A percentile compares a stretch with the other conserved stretches of the same genome.
phyloP scores from a whole-genome alignment of 768 basidiomycete species.

The Sarcodon aspratus region DNA sequence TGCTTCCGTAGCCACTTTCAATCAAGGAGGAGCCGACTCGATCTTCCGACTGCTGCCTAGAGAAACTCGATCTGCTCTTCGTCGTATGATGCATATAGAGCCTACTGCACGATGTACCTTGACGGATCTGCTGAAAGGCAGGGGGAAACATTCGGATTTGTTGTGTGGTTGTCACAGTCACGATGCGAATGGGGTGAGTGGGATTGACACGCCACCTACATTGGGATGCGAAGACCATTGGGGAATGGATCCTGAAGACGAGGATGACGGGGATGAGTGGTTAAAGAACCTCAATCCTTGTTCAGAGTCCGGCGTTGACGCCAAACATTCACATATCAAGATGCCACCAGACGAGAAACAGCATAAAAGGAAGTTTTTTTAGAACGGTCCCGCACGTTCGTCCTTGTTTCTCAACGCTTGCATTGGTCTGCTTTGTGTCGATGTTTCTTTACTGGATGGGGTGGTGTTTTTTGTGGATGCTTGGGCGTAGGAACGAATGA shows the following conservation, averaged over 20 bases:
- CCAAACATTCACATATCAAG: constrained; percentile 63
- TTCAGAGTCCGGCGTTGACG: constrained; percentile 31
- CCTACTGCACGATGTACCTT: constrained; percentile 84
- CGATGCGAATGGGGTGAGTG: constrained; percentile 9
- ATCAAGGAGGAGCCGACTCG: constrained; percentile 72
- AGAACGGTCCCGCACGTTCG: constrained; percentile 6
- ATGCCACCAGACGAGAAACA: constrained; percentile 64
- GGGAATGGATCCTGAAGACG: constrained; percentile 50
- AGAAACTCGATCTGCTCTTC: constrained; percentile 80
- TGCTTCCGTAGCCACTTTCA: constrained; percentile 48
- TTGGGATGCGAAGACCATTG: constrained; percentile 44
- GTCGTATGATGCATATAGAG: constrained; percentile 91
- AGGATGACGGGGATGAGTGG: constrained; percentile 86
- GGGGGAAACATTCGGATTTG: constrained; percentile 61
- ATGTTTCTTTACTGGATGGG: background rate
- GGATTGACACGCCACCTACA: constrained; percentile 27
- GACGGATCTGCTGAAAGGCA: constrained; percentile 79
- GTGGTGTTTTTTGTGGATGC: no score
- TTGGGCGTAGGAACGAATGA: no score
- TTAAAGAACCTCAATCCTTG: constrained; percentile 64
- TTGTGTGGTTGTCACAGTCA: constrained; percentile 65
- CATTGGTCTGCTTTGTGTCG: background rate
- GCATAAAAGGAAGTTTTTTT: constrained; percentile 69
- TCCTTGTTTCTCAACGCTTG: background rate
- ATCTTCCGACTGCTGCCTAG: constrained; percentile 95